Evolutionary conservation across 495 filamentous ascomycete genomes (phyloP), one percentile per base, ranked within the genome.

Genomic region (Friedmanniomyces endolithicus): DNA sequence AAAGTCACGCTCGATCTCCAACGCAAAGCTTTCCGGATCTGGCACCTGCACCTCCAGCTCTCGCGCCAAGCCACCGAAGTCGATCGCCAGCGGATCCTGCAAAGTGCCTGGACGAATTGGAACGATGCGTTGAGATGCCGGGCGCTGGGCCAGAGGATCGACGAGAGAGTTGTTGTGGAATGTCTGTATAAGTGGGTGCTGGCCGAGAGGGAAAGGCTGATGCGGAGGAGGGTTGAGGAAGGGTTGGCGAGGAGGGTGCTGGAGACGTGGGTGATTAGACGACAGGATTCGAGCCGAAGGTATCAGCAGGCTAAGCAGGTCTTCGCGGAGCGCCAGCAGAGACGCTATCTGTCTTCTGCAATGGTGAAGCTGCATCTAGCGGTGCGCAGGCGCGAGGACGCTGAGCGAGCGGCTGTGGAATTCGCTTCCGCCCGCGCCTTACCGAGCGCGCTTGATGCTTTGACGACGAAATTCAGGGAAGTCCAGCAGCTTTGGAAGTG

Each of bases 141-240:
- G 56, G 74, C 73, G 1, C 67, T 85, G 6, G 68, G 63, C 33
- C 68, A 68, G 16, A 74, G 71, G 22, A 78, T 83, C 45, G 74
- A 82, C 53, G 80, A 84, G 57, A 75, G 81, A 1, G 53, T 80
- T 46, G 69, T 78, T 47, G 67, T 80, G 49, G 74, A 82, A 59
- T 65, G 73, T 1, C 73, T 86, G 57, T 84, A 84, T 61, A 80
- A 74, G 65, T 84, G 81, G 82, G 72, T 82, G 24, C 59, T 84
- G 4, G 72, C 75, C 22, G 75, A 81, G 48, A 68, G 81, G 52
- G 74, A 63, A 25, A 64, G 70, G 22, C 69, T 84, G 14, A 72
- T 80, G 64, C 67, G 68, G 37, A 72, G 81, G 11, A 74, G 80
- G 48, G 67, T 66, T 29, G 74, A 80, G n/a, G 69, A 71, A 22